Evolutionary conservation across 176 grass and related monocot species (phyloP).

Genomic region (Oryza glaberrima): DNA sequence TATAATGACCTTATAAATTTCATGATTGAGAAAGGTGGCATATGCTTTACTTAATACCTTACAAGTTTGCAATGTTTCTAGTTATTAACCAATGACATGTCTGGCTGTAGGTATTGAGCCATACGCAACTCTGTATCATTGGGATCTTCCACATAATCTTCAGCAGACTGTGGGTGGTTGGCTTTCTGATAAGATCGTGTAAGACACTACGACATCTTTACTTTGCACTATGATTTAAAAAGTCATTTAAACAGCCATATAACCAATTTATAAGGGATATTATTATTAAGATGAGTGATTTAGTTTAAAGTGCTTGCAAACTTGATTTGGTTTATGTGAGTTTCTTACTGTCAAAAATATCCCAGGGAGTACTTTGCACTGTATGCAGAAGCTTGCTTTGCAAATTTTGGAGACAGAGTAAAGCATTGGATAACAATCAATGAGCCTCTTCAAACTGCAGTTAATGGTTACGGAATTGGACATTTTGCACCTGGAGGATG

Average conservation of each 20-base stretch:
- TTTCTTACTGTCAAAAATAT: slow-evolving; percentile 45
- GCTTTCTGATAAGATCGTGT: slow-evolving; percentile 95
- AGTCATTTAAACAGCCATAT: slow-evolving; percentile 9
- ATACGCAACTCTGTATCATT: slow-evolving; percentile 91
- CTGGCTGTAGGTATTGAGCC: slow-evolving; percentile 78
- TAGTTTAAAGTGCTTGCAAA: not conserved
- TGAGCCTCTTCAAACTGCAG: slow-evolving; percentile 94
- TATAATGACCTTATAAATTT: slow-evolving; percentile 91
- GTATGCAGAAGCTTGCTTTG: slow-evolving; percentile 99
- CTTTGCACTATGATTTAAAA: slow-evolving; percentile 2
- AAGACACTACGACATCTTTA: slow-evolving; percentile 51
- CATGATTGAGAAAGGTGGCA: slow-evolving; percentile 87
- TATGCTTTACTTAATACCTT: slow-evolving; percentile 46
- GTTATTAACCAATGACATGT: slow-evolving; percentile 40
- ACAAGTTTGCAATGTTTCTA: slow-evolving; percentile 22
- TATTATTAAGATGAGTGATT: slow-evolving; percentile 8
- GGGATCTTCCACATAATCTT: slow-evolving; percentile 95
- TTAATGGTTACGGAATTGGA: slow-evolving; percentile 91
- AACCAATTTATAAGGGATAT: slow-evolving; percentile 3
- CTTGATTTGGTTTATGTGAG: slow-evolving; percentile 46
- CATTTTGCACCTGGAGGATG: slow-evolving; percentile 83
- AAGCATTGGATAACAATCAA: slow-evolving; percentile 98
- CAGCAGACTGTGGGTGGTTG: slow-evolving; percentile 73
- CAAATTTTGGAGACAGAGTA: slow-evolving; percentile 94
- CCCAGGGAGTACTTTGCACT: slow-evolving; percentile 88